Evolutionary conservation across 352 stramenopile genomes (phyloP), one percentile per base, ranked within the genome.

Genomic region (Peronosclerospora sorghi): DNA sequence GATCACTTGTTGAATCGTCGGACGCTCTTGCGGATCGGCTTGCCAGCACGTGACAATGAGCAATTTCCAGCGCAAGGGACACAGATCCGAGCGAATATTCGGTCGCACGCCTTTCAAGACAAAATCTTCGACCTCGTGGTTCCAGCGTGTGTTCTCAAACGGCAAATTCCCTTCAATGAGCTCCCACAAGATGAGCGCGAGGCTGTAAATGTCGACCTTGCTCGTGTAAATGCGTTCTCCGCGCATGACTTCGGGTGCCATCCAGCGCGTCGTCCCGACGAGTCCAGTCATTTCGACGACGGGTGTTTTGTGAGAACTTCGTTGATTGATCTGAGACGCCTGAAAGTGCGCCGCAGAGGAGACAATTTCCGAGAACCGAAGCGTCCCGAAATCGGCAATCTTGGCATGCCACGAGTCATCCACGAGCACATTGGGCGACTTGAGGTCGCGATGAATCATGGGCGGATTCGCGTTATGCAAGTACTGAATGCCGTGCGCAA

Each of bases 371-470:
- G 76, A 73, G 32, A 92, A 85, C 18, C 79, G 70, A 35, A 92
- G 57, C 27, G 75, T 86, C 13, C 86, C 86, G 56, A 96, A 95
- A 51, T 96, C 86, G 0, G 79, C 81, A 15, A 96, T 91, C 56
- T 95, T 95, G 32, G 78, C 82, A 37, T 89, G 80, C 79, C 83
- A 93, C 28, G 82, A 88, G 52, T 88, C 69, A 24, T 91, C 75
- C 7, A 96, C 77, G 8, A 96, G 56, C 12, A 96, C 77, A 42
- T 95, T 96, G 0, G 83, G 78, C 32, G 68, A 87, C 64, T 96
- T 96, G 19, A 96, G 59, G 28, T 96, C 84, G 41, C 83, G 77
- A 44, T 95, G 86, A 48, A 96, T 91, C 75, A 96, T 92, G 5
- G 76, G 78, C 12, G 82, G 83, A 24, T 87, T 83, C 4, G 80